Base-by-base conservation (phyloP, 805 yeast species). In the Ascoidea rubescens region DNA sequence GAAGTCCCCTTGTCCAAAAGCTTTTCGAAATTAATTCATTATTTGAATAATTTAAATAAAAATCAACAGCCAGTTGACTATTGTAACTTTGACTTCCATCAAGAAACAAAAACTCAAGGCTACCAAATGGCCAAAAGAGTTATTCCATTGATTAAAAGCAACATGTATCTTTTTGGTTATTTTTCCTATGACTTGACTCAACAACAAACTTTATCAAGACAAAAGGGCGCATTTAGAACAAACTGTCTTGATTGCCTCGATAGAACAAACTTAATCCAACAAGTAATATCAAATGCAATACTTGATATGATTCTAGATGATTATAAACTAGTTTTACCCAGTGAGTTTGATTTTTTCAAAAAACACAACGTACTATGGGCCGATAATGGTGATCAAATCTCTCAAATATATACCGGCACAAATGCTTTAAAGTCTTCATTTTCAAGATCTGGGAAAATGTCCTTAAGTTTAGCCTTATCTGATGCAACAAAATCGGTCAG, bases 401-500 rank as follows among this genome's bases (percentile, higher is more conserved):
- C 96, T 2, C 95, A 87, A 64, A 91, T 93, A 16, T 93, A 93
- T 67, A 91, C 99, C 0, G 98, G 99, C 32, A 93, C 99, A 0
- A 95, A 95, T 55, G 99, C 99, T 0, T 72, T 93, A 56, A 93
- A 93, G 66, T 87, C 96, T 0, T 88, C 96, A 4, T 93, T 85
- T 62, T 87, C 98, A 1, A 77, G 99, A 63, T 82, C 87, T 32
- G 99, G 99, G 30, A 91, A 90, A 61, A 89, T 90, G 97, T 88
- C 91, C 47, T 69, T 93, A 52, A 98, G 98, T 0, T 97, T 98
- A 43, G 96, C 97, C 0, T 67, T 93, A n/a, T 85, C 96, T 0
- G 99, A 93, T 68, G 96, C 95, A 4, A 89, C 98, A 1, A 93
- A 93, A 67, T 87, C 96, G 0, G 96, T 93, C 6, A 83, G 95